These are phyloP conservation scores for Serendipita indica DNA, from an alignment of 768 basidiomycete genomes.

Conservation along the genomic window DNA sequence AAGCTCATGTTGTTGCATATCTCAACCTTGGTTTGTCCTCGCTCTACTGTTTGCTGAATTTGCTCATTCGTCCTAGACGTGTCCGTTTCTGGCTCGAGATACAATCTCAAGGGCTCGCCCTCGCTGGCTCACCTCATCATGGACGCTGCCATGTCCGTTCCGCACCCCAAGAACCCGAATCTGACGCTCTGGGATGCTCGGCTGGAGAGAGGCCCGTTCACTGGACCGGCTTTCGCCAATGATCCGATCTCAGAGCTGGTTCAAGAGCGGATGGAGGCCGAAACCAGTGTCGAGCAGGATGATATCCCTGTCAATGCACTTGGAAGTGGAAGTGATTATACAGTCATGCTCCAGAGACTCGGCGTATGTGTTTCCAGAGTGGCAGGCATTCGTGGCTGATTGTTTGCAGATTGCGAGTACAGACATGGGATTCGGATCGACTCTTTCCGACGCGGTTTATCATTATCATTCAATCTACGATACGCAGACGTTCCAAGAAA, in stretches of 20 bases:
- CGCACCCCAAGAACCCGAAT: constrained; percentile 51
- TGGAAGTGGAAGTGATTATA: constrained; percentile 85
- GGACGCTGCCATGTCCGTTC: constrained; percentile 48
- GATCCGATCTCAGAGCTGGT: constrained; percentile 27
- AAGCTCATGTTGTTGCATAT: constrained; percentile 69
- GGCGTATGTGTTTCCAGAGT: constrained; percentile 34
- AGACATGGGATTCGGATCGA: constrained; percentile 25
- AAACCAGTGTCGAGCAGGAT: constrained; percentile 16
- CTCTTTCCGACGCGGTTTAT: constrained; percentile 45
- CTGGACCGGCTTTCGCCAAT: constrained; percentile 30
- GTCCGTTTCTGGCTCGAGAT: constrained; percentile 48
- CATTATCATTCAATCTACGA: constrained; percentile 69
- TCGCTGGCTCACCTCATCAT: constrained; percentile 67
- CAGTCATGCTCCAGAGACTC: constrained; percentile 74
- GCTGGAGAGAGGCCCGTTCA: constrained; percentile 41
- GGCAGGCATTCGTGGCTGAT: constrained; percentile 22
- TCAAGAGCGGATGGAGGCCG: constrained; percentile 18
- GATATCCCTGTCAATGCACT: constrained; percentile 36
- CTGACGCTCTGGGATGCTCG: constrained; percentile 70
- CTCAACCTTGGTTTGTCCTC: constrained; percentile 46
- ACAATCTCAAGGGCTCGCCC: constrained; percentile 49
- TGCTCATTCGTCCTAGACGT: constrained; percentile 30
- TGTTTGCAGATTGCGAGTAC: constrained; percentile 18
- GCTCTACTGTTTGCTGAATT: background rate
- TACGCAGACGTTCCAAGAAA: constrained; percentile 53